Evolutionary conservation across 257 asterid species (phyloP), one percentile per base, ranked within the genome.

Genomic region (Craterostigma plantagineum): DNA sequence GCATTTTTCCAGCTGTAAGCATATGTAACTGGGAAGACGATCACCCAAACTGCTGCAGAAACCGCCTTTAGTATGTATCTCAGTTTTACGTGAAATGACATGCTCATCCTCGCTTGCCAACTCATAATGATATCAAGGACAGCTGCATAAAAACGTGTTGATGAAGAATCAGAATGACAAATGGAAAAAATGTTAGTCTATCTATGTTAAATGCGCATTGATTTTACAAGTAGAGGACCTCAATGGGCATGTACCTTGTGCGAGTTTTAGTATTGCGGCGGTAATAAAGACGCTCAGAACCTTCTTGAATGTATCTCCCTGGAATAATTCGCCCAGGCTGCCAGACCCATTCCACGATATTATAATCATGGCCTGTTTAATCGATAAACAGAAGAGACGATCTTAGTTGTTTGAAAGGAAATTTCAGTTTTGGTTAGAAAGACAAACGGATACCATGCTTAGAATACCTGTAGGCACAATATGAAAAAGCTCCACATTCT

Each of bases 401-500:
- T 23, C 6, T 23, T 23, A 23, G 30, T 23, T 23, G 30, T 23
- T 23, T 23, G 34, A 15, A 40, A 54, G 42, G 57, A 15, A 60
- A 35, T 18, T 40, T 36, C 34, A 44, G 55, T 27, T 35, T 11
- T 47, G 40, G 51, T 50, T 41, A 54, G 37, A 39, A 50, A 7
- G 35, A 39, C 45, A 48, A 47, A 51, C 39, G 44, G 40, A 23
- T 23, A 6, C 6, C 30, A 49, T 43, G 43, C 7, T 27, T 47
- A 53, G 45, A 33, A 56, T 58, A 87, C 98, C 95, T 87, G 98
- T 51, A 87, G 63, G 56, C 72, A 59, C 69, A 87, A 62, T 53
- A 87, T 79, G 45, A 69, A 76, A 60, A 87, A 82, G 72, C 92
- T 69, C 98, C 98, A 87, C 98, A 87, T 82, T 64, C 98, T 72